Conservation (phyloP, 1,284 basidiomycete species). For the Rhodotorula sp. region DNA sequence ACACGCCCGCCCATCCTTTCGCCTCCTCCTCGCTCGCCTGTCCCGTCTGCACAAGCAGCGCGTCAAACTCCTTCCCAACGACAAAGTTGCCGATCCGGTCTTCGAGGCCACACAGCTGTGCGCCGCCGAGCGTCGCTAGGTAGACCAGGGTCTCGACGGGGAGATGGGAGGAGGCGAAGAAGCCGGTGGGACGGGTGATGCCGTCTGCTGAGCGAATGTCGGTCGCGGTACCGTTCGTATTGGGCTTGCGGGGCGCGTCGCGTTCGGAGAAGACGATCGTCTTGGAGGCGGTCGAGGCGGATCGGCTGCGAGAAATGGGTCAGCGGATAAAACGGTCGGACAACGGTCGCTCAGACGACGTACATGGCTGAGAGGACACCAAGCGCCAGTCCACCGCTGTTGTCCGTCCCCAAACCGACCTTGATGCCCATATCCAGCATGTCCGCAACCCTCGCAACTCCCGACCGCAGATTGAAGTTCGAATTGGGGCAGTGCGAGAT, state of each 20-base stretch:
- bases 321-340: background rate
- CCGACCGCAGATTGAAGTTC: conserved; percentile 86
- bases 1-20: background rate
- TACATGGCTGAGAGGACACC: conserved; percentile 82
- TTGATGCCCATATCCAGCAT: conserved; percentile 83
- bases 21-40: conserved; percentile 37
- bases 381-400: conserved; percentile 49
- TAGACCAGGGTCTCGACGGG: conserved; percentile 75
- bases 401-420: conserved; percentile 47
- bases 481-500: conserved; percentile 82
- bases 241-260: conserved; percentile 1
- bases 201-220: conserved; percentile 31
- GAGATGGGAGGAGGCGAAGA: conserved; percentile 63
- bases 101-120: conserved; percentile 73
- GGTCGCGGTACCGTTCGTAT: background rate
- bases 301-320: conserved; percentile 28
- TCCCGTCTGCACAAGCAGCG: conserved; percentile 66
- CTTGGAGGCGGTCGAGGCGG: conserved; percentile 39
- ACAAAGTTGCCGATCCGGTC: conserved; percentile 73
- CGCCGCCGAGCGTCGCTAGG: conserved; percentile 89
- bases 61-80: conserved; percentile 85
- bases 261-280: conserved; percentile 32
- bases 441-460: conserved; percentile 72
- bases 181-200: conserved; percentile 34
- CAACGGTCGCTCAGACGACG: conserved; percentile 49